These are phyloP conservation scores for Xylariaceae sp. DNA, from an alignment of 2,329 filamentous ascomycete species.

Conservation along the genomic window DNA sequence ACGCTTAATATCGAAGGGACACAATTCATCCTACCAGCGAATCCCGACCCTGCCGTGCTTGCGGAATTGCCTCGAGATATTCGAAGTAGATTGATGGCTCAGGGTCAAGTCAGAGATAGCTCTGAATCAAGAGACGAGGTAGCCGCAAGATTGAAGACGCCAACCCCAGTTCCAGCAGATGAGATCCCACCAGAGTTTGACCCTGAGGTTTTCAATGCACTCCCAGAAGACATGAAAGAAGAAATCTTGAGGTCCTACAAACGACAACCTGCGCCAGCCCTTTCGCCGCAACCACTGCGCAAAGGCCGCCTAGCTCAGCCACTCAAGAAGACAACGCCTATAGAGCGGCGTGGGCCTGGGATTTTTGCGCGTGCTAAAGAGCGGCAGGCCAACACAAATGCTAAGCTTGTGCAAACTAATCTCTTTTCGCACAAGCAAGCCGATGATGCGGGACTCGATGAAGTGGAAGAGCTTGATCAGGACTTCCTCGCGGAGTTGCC, in stretches of 20 bases:
- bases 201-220: slow-evolving; percentile 72
- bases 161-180: slow-evolving; percentile 33
- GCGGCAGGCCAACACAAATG: slow-evolving; percentile 50
- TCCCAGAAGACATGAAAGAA: slow-evolving; percentile 80
- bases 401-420: slow-evolving; percentile 67
- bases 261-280: slow-evolving; percentile 32
- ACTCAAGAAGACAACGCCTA: slow-evolving; percentile 56
- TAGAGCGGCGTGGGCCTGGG: slow-evolving; percentile 55
- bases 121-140: slow-evolving; percentile 31
- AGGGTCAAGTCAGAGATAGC: slow-evolving; percentile 37
- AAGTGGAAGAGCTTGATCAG: slow-evolving; percentile 54
- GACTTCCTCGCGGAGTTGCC: slow-evolving; percentile 80
- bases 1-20: slow-evolving; percentile 78
- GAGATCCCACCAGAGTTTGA: slow-evolving; percentile 73
- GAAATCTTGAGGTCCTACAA: slow-evolving; percentile 75
- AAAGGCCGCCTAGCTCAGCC: slow-evolving; percentile 51
- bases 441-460: slow-evolving; percentile 30
- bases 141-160: slow-evolving; percentile 37
- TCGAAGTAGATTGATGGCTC: slow-evolving; percentile 65
- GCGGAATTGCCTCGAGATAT: slow-evolving; percentile 83
- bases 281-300: slow-evolving; percentile 49
- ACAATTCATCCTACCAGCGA: slow-evolving; percentile 84
- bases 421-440: slow-evolving; percentile 50
- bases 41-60: slow-evolving; percentile 76
- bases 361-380: slow-evolving; percentile 45